These are phyloP conservation scores for Fusarium goolgardi DNA, from an alignment of 2,329 filamentous ascomycete species.

Conservation along the genomic window DNA sequence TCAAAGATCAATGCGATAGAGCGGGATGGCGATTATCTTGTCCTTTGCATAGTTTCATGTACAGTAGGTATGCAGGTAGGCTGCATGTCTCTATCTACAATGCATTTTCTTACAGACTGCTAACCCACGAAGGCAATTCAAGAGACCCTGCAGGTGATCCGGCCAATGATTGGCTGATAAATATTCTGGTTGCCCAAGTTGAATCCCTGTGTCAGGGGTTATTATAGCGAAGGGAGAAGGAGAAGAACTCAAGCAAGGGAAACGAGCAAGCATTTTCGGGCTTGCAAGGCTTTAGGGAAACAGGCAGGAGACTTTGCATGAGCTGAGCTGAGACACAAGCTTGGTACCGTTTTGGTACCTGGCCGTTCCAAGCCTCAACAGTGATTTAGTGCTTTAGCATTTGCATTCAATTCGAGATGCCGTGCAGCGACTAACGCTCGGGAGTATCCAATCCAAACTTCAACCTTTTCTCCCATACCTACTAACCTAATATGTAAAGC, in stretches of 20 bases:
- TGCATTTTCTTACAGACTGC: background rate
- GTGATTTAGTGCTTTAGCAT: background rate
- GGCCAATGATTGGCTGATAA: slow-evolving; percentile 24
- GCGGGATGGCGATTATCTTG: slow-evolving; percentile 12
- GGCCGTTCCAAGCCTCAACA: background rate
- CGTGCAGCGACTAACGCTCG: background rate
- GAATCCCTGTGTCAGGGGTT: slow-evolving; percentile 19
- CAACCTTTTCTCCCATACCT: background rate
- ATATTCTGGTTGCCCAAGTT: slow-evolving; percentile 17
- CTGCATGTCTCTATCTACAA: background rate
- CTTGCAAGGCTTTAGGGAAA: slow-evolving; percentile 1
- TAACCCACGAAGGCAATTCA: slow-evolving; percentile 14
- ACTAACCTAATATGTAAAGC: background rate
- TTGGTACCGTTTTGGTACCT: background rate
- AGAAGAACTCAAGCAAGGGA: background rate
- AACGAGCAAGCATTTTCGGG: slow-evolving; percentile 15
- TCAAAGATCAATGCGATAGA: slow-evolving; percentile 6
- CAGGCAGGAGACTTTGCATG: background rate
- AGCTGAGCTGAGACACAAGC: slow-evolving; percentile 2
- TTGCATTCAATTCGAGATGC: background rate
- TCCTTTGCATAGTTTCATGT: slow-evolving; percentile 13
- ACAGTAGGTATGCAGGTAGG: slow-evolving; percentile 12
- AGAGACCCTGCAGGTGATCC: slow-evolving; percentile 18
- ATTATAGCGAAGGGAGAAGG: slow-evolving; percentile 19
- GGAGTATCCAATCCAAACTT: background rate